phyloP scores from a whole-genome alignment of 116 monocot genomes.

The Phalaenopsis hybrid region DNA sequence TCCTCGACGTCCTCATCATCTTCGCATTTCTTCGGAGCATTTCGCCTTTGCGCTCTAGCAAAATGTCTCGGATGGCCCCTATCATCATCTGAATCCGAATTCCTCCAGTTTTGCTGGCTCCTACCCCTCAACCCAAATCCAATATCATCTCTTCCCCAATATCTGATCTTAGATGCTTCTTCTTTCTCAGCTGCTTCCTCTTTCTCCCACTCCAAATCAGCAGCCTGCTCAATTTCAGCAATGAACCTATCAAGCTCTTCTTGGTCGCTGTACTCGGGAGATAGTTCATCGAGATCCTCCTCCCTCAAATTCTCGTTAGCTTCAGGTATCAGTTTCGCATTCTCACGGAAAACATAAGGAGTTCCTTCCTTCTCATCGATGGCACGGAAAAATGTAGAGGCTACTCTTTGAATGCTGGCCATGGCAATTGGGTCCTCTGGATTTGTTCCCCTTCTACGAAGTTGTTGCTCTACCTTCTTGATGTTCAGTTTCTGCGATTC shows the following conservation, averaged over 20 bases:
- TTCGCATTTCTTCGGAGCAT: constrained; percentile 42
- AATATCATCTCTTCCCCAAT: constrained; percentile 59
- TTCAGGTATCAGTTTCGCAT: neutral
- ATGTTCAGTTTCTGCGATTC: constrained; percentile 98
- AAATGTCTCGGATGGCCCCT: constrained; percentile 15
- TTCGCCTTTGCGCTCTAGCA: constrained; percentile 20
- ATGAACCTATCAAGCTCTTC: constrained; percentile 97
- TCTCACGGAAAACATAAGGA: constrained; percentile 69
- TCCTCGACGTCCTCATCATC: constrained; percentile 31
- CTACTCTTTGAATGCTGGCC: constrained; percentile 97
- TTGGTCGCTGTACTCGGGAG: constrained; percentile 73
- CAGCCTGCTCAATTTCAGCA: constrained; percentile 87
- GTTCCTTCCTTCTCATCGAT: constrained; percentile 97
- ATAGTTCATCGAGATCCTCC: constrained; percentile 15
- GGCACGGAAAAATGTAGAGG: constrained; percentile 92
- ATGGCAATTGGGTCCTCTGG: constrained; percentile 95
- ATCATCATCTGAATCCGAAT: constrained; percentile 24
- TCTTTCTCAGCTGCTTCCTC: constrained; percentile 94
- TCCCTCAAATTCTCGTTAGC: constrained; percentile 8
- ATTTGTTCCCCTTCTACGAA: constrained; percentile 79
- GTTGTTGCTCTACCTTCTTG: constrained; percentile 84
- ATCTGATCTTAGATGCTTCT: constrained; percentile 61
- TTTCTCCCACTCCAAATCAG: constrained; percentile 76
- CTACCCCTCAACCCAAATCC: constrained; percentile 27
- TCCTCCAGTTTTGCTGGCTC: constrained; percentile 25